Percentiles rank a stretch among this genome's conserved stretches.
Conservation (phyloP, 2,329 filamentous ascomycete genomes). For the Aspergillus udagawae region DNA sequence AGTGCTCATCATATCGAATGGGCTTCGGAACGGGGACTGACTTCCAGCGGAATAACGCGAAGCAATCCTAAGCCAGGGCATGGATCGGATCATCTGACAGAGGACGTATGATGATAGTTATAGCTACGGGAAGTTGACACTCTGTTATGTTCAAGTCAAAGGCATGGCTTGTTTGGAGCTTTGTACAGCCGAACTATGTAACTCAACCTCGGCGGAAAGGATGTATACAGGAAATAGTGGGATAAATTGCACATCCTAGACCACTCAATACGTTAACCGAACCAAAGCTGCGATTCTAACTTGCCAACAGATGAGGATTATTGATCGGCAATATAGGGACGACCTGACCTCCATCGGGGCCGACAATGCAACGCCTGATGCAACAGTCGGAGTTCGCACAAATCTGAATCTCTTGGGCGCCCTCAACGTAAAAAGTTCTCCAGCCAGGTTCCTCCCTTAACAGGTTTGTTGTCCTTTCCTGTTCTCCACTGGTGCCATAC, state of each 20-base stretch:
- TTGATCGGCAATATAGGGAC: not conserved
- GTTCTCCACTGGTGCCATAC: slow-evolving; percentile 28
- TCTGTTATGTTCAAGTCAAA: no score
- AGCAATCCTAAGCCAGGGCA: no score
- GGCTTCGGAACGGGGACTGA: not conserved
- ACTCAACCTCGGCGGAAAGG: not conserved
- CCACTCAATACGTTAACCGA: no score
- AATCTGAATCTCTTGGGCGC: slow-evolving; percentile 24
- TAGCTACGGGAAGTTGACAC: no score
- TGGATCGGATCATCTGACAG: no score
- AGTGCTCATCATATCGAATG: not conserved
- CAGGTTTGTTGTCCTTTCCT: slow-evolving; percentile 15
- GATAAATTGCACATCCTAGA: no score
- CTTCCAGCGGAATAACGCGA: no score
- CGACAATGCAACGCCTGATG: slow-evolving; percentile 34
- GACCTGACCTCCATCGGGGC: not conserved
- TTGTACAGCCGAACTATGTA: no score
- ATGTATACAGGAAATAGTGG: not conserved
- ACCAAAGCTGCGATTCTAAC: not conserved
- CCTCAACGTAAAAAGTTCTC: slow-evolving; percentile 32
- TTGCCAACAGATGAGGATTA: not conserved
- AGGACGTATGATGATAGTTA: no score
- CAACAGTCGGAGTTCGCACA: slow-evolving; percentile 29
- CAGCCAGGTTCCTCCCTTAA: slow-evolving; percentile 20
- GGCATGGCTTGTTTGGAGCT: no score